Percentiles rank a stretch among this genome's conserved stretches.
phyloP scores from a whole-genome alignment of 129 eudicot genomes.

The Ambrosia trifida region DNA sequence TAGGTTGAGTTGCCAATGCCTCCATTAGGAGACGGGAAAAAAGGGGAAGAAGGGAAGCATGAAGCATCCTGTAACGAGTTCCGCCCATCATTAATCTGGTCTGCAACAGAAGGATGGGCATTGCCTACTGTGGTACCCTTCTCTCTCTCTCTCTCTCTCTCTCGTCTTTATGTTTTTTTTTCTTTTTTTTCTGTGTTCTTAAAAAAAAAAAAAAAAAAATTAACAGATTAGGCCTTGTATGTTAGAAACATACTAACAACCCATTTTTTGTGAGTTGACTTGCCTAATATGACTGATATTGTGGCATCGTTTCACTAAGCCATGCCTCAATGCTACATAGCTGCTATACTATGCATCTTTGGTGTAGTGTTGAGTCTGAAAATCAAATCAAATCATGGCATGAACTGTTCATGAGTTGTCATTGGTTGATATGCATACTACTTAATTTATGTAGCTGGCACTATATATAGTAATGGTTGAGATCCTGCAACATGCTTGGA shows the following conservation, averaged over 20 bases:
- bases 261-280: neutral
- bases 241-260: neutral
- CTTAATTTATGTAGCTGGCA: too few species aligned
- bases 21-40: slow-evolving; percentile 63
- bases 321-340: neutral
- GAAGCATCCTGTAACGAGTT: slow-evolving; percentile 49
- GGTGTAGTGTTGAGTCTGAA: neutral
- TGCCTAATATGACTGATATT: neutral
- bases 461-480: too few species aligned
- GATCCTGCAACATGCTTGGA: too few species aligned
- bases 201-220: too few species aligned
- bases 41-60: slow-evolving; percentile 16
- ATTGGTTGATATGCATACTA: neutral
- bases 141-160: neutral
- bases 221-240: neutral
- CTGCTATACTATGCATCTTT: neutral
- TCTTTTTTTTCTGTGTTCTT: neutral
- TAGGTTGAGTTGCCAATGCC: slow-evolving; percentile 55
- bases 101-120: slow-evolving; percentile 56
- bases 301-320: neutral
- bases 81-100: slow-evolving; percentile 80
- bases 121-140: slow-evolving; percentile 46
- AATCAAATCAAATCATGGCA: neutral
- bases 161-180: neutral
- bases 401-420: neutral